A percentile compares a stretch with the other conserved stretches of the same genome.
phyloP scores from a whole-genome alignment of 75 land plant genomes.

The Picea glauca region DNA sequence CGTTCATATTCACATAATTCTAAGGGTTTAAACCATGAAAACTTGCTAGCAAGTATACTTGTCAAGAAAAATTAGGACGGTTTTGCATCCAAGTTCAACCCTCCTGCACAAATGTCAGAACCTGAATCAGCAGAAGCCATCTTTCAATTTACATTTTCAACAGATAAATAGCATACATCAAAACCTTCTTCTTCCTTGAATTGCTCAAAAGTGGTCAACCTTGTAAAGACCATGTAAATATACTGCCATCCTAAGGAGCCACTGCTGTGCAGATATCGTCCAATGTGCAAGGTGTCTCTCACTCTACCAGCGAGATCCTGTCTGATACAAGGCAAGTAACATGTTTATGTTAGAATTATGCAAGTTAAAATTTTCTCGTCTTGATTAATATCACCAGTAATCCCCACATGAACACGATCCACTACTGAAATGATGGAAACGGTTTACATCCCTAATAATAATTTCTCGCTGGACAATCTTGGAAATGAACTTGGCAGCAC shows the following conservation, averaged over 20 bases:
- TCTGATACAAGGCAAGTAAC: not conserved
- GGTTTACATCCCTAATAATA: conserved; percentile 8
- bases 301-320: not conserved
- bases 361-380: not conserved
- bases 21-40: not conserved
- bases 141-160: not conserved
- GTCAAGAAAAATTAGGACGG: not conserved
- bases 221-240: not conserved
- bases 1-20: not conserved
- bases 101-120: not conserved
- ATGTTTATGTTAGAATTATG: not conserved
- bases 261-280: not conserved
- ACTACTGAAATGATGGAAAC: conserved; percentile 10
- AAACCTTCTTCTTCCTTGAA: not conserved
- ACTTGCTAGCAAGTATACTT: not conserved
- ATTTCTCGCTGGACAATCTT: conserved; percentile 5
- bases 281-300: not conserved
- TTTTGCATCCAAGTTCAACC: not conserved
- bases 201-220: not conserved
- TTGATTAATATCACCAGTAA: conserved; percentile 7
- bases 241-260: not conserved
- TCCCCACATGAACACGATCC: conserved; percentile 17
- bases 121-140: not conserved
- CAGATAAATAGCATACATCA: not conserved
- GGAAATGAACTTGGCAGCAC: conserved; percentile 3